phyloP scores from a whole-genome alignment of 129 eudicot genomes.

The Pulicaria dysenterica region DNA sequence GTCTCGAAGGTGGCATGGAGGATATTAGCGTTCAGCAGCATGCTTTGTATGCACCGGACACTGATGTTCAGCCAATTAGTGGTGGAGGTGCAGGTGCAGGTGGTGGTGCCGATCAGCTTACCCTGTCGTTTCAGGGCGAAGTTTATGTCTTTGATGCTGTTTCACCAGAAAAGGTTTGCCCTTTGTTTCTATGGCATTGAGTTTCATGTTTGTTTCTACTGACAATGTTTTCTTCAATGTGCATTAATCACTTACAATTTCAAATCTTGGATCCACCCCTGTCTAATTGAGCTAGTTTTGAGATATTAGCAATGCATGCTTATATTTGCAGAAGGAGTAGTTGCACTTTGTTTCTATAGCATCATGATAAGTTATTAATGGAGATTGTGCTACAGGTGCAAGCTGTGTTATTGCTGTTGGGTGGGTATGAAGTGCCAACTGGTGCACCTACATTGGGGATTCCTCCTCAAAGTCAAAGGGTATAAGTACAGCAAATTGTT shows the following conservation, averaged over 20 bases:
- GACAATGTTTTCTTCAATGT: background rate
- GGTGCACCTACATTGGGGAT: constrained; percentile 66
- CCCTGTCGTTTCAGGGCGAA: constrained; percentile 85
- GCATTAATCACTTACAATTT: background rate
- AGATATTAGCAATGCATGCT: background rate
- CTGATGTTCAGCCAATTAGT: constrained; percentile 35
- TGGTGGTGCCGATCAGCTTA: constrained; percentile 73
- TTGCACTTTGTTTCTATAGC: too few relatives aligned
- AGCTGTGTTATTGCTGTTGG: constrained; percentile 90
- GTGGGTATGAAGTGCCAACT: constrained; percentile 88
- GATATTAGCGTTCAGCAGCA: constrained; percentile 45
- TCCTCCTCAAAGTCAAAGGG: constrained; percentile 75
- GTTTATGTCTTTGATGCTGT: constrained; percentile 87
- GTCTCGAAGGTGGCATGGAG: constrained; percentile 38
- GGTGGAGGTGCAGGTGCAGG: constrained; percentile 22
- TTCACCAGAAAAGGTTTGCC: constrained; percentile 68
- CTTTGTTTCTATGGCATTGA: background rate
- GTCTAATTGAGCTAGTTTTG: background rate
- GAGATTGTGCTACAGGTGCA: constrained; percentile 67
- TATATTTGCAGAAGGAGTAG: too few relatives aligned
- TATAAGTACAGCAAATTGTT: constrained; percentile 30
- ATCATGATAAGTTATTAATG: background rate
- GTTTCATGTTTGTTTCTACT: background rate
- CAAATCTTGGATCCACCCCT: too few relatives aligned
- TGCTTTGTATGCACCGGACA: constrained; percentile 43